Base-by-base conservation (phyloP, 2,329 filamentous ascomycete genomes). In the Calycina herbarum region DNA sequence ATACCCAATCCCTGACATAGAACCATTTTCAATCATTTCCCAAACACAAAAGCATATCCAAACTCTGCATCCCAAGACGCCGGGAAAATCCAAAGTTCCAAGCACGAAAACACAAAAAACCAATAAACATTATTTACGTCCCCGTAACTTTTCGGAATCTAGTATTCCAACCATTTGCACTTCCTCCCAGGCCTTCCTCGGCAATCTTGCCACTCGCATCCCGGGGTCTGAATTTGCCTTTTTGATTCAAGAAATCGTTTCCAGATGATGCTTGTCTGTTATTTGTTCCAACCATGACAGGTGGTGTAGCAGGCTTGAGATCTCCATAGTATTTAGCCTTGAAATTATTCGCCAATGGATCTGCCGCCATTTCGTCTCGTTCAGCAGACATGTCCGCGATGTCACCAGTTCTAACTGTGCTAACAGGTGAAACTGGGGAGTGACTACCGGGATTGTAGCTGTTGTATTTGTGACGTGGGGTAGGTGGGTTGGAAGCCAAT, bases 181-280 rank as follows among this genome's bases (percentile, higher is more conserved):
- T 61, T 2, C 68, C 72, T 5, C 70, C 71, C 56, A 73, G 63
- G 1, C 90, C 90, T 75, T 94, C 91, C 75, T 93, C 90, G 0
- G 84, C 89, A 64, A 88, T 77, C 80, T 90, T 92, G 0, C 90
- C 91, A 74, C 89, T 93, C 2, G 92, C 89, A 67, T 89, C 87
- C 57, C 89, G 79, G 58, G 84, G 79, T 67, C 74, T 66, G 5
- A 71, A 57, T 35, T 48, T 59, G 11, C 71, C 71, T 54, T 71
- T 75, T 60, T 64, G 60, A 29, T 66, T 68, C 71, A 64, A 73
- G 68, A 81, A 85, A 72, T 89, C 86, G 66, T 85, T 86, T 1
- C 86, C 86, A 5, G 83, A 85, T 13, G 84, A 87, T 4, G 87
- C 80, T 73, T 88, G 85, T 58, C 86, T 72, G 11, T 66, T 65